Conservation (phyloP, 306 rosid genomes). For the Betula pendula region DNA sequence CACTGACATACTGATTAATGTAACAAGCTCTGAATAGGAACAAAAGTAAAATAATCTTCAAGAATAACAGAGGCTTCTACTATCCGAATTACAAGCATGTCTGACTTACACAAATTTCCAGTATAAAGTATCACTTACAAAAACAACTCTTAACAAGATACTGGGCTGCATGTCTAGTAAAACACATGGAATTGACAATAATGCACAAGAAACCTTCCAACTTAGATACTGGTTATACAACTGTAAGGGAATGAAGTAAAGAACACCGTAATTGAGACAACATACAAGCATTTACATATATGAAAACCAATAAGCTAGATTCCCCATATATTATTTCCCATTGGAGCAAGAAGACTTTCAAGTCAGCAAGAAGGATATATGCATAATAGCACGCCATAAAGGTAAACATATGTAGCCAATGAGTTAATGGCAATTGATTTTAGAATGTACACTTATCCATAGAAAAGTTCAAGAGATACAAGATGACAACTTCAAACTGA, state of each 20-base stretch:
- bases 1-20: not conserved
- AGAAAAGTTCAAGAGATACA: not conserved
- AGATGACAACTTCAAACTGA: not conserved
- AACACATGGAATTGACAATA: not conserved
- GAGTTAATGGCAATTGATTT: not conserved
- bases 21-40: not conserved
- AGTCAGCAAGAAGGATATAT: not conserved
- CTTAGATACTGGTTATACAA: not conserved
- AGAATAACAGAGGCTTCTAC: not conserved
- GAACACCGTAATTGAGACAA: not conserved
- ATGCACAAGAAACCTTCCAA: not conserved
- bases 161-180: not conserved
- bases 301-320: not conserved
- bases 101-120: not conserved
- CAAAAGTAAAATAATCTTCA: not conserved
- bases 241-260: not conserved
- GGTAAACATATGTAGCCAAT: not conserved
- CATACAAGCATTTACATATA: not conserved
- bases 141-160: not conserved
- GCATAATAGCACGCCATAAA: not conserved
- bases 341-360: not conserved
- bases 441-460: not conserved
- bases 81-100: not conserved
- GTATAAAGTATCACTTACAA: not conserved
- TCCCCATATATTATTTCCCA: no score